Evolutionary conservation across 352 stramenopile species (phyloP).

Genomic region (Phytophthora pluvialis): DNA sequence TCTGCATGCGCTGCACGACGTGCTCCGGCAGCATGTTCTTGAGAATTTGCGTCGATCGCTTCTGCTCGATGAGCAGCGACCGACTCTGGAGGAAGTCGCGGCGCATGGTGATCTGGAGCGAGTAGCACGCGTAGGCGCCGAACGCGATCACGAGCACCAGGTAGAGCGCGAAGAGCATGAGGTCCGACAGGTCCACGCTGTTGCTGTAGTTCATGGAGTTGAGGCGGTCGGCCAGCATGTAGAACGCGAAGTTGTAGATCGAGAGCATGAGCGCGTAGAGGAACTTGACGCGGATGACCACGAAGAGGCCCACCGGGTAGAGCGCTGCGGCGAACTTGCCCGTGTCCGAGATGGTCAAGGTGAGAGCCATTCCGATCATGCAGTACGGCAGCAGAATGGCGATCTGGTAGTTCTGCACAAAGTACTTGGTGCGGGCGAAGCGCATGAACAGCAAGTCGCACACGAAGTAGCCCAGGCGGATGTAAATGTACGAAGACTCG

Average conservation of each 20-base stretch:
- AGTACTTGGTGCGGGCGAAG: conserved; percentile 67
- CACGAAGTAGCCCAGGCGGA: conserved; percentile 72
- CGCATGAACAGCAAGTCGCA: conserved; percentile 79
- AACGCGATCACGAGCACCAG: conserved; percentile 80
- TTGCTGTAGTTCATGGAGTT: conserved; percentile 29
- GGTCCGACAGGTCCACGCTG: conserved; percentile 55
- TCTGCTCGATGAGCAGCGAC: conserved; percentile 79
- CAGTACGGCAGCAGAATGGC: conserved; percentile 77
- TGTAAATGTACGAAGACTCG: conserved; percentile 67
- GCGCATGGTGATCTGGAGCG: conserved; percentile 83
- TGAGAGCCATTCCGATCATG: conserved; percentile 76
- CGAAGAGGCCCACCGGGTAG: conserved; percentile 82
- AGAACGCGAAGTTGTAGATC: conserved; percentile 85
- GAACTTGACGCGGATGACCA: conserved; percentile 88
- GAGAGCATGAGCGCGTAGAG: conserved; percentile 77
- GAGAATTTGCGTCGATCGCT: conserved; percentile 80
- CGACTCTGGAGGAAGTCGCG: conserved; percentile 84
- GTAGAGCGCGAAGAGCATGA: conserved; percentile 77
- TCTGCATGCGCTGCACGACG: conserved; percentile 86
- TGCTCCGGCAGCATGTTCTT: conserved; percentile 90
- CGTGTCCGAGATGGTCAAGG: conserved; percentile 82
- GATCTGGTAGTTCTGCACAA: conserved; percentile 79
- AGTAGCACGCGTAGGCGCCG: conserved; percentile 80
- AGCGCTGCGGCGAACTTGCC: conserved; percentile 84
- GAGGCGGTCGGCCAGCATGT: conserved; percentile 52